These are phyloP conservation scores for Pichia sporocuriosa DNA, from an alignment of 805 yeast genomes.

Conservation along the genomic window DNA sequence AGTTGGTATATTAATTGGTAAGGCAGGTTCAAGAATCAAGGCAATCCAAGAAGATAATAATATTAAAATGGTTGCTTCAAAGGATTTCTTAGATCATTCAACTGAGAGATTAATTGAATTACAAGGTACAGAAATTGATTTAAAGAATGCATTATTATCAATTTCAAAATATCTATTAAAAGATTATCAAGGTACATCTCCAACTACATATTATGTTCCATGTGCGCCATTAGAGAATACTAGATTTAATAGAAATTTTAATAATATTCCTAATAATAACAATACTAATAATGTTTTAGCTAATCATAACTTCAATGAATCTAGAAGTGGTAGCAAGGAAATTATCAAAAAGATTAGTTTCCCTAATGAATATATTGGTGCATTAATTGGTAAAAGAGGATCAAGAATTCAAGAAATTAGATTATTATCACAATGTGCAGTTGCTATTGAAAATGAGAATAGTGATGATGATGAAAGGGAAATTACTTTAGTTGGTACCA, in stretches of 20 bases:
- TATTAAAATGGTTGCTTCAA: slow-evolving; percentile 82
- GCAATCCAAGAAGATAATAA: slow-evolving; percentile 60
- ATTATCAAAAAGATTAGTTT: slow-evolving; percentile 44
- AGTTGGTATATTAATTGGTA: slow-evolving; percentile 85
- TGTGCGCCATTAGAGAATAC: slow-evolving; percentile 18
- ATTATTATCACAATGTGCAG: slow-evolving; percentile 68
- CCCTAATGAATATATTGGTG: slow-evolving; percentile 82
- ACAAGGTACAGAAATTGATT: slow-evolving; percentile 66
- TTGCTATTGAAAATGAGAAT: slow-evolving; percentile 64
- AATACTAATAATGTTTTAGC: slow-evolving; percentile 10
- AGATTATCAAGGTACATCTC: slow-evolving; percentile 62
- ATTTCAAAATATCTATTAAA: slow-evolving; percentile 68
- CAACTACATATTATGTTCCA: slow-evolving; percentile 60
- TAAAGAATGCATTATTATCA: slow-evolving; percentile 49
- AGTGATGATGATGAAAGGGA: slow-evolving; percentile 54
- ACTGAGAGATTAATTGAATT: slow-evolving; percentile 83
- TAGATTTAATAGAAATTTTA: not conserved
- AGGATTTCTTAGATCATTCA: slow-evolving; percentile 72
- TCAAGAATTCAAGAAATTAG: slow-evolving; percentile 81
- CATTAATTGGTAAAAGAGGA: slow-evolving; percentile 82
- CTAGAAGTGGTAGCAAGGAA: slow-evolving; percentile 22
- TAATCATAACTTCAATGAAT: slow-evolving; percentile 1
- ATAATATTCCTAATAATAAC: not conserved
- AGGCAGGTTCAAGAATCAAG: slow-evolving; percentile 75
- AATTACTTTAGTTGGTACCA: slow-evolving; percentile 64